Evolutionary conservation across 2,329 filamentous ascomycete genomes (phyloP).

Genomic region (Xylaria sp.): DNA sequence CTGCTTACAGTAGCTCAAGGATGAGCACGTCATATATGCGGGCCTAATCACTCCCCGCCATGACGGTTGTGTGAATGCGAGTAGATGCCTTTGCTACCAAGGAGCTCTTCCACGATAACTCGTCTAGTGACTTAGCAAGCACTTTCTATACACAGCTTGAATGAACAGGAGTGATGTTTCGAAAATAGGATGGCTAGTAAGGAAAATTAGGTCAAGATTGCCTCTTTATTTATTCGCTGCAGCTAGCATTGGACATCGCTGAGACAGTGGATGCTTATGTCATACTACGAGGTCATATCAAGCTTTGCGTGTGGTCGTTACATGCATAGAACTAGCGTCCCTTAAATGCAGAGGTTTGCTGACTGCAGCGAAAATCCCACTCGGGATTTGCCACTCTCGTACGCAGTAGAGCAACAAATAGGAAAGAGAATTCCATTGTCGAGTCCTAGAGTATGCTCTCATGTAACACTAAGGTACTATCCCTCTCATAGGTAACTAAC

Average conservation of each 20-base stretch:
- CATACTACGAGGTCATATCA: conserved; percentile 6
- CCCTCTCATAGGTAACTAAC: too few species aligned
- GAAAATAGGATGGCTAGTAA: too few species aligned
- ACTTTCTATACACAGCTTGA: too few species aligned
- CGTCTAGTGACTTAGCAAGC: too few species aligned
- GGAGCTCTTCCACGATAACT: too few species aligned
- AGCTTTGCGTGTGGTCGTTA: background rate
- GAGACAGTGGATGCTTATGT: background rate
- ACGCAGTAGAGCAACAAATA: background rate
- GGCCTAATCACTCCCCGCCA: conserved; percentile 41
- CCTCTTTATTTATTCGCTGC: background rate
- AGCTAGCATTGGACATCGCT: background rate
- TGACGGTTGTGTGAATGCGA: background rate
- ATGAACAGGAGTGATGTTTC: too few species aligned
- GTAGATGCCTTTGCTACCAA: too few species aligned
- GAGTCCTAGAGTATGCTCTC: too few species aligned
- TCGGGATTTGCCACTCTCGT: background rate
- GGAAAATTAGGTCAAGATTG: too few species aligned
- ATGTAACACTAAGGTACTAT: too few species aligned
- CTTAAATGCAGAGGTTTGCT: background rate
- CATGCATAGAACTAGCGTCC: background rate
- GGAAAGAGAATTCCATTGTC: background rate
- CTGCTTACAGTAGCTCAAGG: too few species aligned
- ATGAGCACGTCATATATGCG: conserved; percentile 53
- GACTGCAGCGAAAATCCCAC: background rate